Evolutionary conservation across 116 monocot genomes (phyloP).

Genomic region (Posidonia oceanica): DNA sequence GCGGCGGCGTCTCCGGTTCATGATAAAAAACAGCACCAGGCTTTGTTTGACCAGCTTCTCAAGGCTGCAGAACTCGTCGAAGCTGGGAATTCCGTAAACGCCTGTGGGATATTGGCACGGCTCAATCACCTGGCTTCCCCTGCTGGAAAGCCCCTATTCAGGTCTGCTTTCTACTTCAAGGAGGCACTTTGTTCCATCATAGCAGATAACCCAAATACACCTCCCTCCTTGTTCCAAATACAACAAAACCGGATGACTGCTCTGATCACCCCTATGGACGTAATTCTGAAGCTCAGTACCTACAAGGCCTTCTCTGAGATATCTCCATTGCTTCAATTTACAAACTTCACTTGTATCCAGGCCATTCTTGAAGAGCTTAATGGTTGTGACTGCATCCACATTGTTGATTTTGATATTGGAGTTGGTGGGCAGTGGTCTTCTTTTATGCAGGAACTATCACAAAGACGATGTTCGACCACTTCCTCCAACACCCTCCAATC

Average conservation of each 20-base stretch:
- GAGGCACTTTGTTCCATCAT: constrained; percentile 38
- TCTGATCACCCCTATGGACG: constrained; percentile 30
- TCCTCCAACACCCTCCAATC: background rate
- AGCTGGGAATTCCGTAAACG: constrained; percentile 43
- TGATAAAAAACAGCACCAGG: constrained; percentile 40
- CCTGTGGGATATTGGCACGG: constrained; percentile 99
- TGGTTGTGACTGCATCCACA: constrained; percentile 31
- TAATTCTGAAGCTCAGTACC: constrained; percentile 41
- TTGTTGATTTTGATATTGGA: constrained; percentile 72
- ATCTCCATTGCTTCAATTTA: constrained; percentile 63
- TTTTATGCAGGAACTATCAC: constrained; percentile 74
- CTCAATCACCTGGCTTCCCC: constrained; percentile 77
- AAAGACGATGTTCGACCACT: constrained; percentile 14
- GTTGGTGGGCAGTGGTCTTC: constrained; percentile 75
- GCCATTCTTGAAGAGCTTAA: constrained; percentile 51
- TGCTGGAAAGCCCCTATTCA: constrained; percentile 50
- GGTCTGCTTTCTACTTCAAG: constrained; percentile 54
- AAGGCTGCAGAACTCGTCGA: constrained; percentile 64
- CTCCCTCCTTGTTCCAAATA: background rate
- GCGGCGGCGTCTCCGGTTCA: too few relatives aligned
- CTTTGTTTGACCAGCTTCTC: constrained; percentile 55
- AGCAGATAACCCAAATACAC: constrained; percentile 7
- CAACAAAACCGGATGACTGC: background rate
- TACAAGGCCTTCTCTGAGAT: constrained; percentile 65
- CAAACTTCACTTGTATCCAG: constrained; percentile 66